These are phyloP conservation scores for Rhexocercosporidium sp. DNA, from an alignment of 2,329 filamentous ascomycete genomes.

Conservation along the genomic window DNA sequence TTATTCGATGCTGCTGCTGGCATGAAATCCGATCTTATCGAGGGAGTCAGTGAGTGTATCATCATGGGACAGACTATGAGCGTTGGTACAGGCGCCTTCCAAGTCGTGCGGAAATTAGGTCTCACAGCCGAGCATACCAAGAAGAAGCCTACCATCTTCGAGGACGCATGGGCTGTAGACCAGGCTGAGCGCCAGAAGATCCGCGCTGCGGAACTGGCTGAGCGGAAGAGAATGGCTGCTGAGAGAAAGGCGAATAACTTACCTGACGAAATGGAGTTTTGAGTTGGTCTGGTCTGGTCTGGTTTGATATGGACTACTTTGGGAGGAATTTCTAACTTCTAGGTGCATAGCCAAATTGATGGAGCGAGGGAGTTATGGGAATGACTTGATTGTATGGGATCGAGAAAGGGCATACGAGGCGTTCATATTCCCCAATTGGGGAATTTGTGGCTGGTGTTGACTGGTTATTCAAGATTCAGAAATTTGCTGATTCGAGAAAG, in stretches of 20 bases:
- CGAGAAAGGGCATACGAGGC: neutral
- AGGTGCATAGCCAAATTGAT: slow-evolving; percentile 24
- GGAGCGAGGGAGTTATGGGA: neutral
- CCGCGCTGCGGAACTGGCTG: neutral
- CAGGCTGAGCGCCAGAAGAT: slow-evolving; percentile 37
- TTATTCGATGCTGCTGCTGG: slow-evolving; percentile 91
- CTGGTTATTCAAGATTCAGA: neutral
- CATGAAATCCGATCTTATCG: slow-evolving; percentile 90
- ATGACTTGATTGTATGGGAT: neutral
- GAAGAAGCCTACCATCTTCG: slow-evolving; percentile 66
- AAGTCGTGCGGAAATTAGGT: slow-evolving; percentile 80
- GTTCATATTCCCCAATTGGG: slow-evolving; percentile 10
- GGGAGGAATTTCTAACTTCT: neutral
- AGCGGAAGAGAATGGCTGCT: slow-evolving; percentile 9
- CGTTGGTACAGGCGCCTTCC: slow-evolving; percentile 89
- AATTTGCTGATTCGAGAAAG: neutral
- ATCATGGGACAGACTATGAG: slow-evolving; percentile 97
- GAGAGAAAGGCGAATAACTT: slow-evolving; percentile 5
- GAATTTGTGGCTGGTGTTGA: neutral
- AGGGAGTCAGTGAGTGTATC: slow-evolving; percentile 95
- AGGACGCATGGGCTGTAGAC: slow-evolving; percentile 64
- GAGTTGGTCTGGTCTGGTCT: slow-evolving; percentile 1
- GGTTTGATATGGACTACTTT: neutral
- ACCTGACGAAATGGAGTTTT: slow-evolving; percentile 11
- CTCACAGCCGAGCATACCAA: slow-evolving; percentile 61